Evolutionary conservation across 2,329 filamentous ascomycete species (phyloP).

Genomic region (Sarocladium kiliense): DNA sequence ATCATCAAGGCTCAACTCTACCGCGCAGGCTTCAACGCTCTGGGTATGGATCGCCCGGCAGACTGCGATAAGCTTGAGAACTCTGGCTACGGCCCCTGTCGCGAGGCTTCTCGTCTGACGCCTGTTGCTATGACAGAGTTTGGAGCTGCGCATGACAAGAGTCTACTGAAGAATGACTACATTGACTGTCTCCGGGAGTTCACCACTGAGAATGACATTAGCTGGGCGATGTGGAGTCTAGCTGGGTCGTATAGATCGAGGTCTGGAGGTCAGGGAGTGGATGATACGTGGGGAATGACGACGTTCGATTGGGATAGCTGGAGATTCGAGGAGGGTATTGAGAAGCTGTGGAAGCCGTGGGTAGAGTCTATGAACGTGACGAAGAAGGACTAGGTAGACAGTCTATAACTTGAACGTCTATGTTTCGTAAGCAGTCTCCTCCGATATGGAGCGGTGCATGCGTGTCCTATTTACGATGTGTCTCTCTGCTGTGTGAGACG

Average conservation of each 20-base stretch:
- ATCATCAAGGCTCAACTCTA: conserved; percentile 44
- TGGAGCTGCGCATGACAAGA: conserved; percentile 27
- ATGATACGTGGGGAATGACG: conserved; percentile 43
- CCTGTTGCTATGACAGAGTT: conserved; percentile 44
- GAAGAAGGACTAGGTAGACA: not conserved
- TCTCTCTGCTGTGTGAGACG: not conserved
- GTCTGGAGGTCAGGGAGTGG: conserved; percentile 37
- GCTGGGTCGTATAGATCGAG: conserved; percentile 42
- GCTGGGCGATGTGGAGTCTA: conserved; percentile 45
- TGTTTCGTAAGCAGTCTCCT: too few relatives aligned
- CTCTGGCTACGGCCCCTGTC: conserved; percentile 20
- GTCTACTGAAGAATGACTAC: conserved; percentile 34
- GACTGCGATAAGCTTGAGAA: conserved; percentile 32
- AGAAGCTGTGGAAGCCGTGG: conserved; percentile 47
- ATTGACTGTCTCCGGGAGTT: conserved; percentile 40
- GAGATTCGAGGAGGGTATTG: conserved; percentile 38
- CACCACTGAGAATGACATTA: conserved; percentile 37
- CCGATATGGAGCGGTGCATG: too few relatives aligned
- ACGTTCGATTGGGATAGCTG: conserved; percentile 42
- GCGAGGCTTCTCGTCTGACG: conserved; percentile 32
- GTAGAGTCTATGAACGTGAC: conserved; percentile 30
- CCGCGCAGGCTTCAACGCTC: conserved; percentile 43
- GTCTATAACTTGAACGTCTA: too few relatives aligned
- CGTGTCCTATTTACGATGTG: too few relatives aligned
- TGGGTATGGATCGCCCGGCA: conserved; percentile 33